phyloP scores from a whole-genome alignment of 495 filamentous ascomycete species.

The Podospora tetraspora region DNA sequence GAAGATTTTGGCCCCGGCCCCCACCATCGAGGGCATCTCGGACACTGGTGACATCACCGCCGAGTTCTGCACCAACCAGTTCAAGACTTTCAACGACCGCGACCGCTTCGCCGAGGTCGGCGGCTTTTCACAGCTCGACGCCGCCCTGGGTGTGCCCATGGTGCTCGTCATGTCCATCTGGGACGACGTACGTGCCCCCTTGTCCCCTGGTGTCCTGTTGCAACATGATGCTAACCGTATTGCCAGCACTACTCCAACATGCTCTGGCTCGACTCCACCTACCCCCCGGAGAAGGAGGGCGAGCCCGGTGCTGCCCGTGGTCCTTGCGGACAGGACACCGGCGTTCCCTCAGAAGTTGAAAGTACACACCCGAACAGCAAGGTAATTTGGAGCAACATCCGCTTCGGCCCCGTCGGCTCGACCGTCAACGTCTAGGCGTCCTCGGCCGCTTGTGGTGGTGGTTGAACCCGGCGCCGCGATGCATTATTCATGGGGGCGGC shows the following conservation, averaged over 20 bases:
- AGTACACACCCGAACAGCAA: conserved; percentile 34
- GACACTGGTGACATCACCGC: conserved; percentile 41
- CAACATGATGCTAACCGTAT: neutral
- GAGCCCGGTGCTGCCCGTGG: conserved; percentile 65
- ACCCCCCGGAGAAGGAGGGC: conserved; percentile 52
- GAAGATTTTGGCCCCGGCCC: conserved; percentile 53
- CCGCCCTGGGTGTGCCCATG: conserved; percentile 55
- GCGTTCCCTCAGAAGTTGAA: conserved; percentile 57
- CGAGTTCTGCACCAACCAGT: conserved; percentile 27
- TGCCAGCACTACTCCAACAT: conserved; percentile 61
- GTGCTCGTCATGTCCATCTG: conserved; percentile 73
- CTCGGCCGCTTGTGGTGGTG: neutral
- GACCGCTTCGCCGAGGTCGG: conserved; percentile 58
- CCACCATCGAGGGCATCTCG: conserved; percentile 29
- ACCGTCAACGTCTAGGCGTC: conserved; percentile 37
- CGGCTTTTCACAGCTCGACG: conserved; percentile 53
- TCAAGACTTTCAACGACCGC: conserved; percentile 40
- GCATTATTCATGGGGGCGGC: neutral
- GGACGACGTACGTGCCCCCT: conserved; percentile 50
- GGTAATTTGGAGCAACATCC: conserved; percentile 59
- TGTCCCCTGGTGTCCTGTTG: neutral
- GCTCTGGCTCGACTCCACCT: conserved; percentile 78
- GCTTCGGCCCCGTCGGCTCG: conserved; percentile 61
- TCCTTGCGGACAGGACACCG: conserved; percentile 55
- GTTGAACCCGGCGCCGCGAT: neutral